Evolutionary conservation across 495 filamentous ascomycete species (phyloP).

Genomic region (Aspergillus coremiiformis): DNA sequence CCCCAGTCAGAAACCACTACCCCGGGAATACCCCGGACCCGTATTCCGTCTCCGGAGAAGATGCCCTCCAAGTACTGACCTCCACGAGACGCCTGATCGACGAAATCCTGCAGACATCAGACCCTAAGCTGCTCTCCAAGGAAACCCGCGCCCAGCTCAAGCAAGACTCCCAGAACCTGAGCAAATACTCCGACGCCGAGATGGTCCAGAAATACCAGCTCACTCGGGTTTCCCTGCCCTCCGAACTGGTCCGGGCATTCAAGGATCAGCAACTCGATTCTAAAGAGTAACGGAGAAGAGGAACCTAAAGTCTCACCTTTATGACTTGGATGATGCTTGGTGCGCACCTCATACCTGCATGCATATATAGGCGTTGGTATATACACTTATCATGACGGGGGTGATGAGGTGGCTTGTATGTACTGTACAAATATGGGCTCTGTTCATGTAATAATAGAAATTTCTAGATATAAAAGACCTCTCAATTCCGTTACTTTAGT

Average conservation of each 20-base stretch:
- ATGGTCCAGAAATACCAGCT: conserved; percentile 10
- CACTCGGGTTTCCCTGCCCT: conserved; percentile 17
- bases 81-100: conserved; percentile 25
- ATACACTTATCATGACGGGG: neutral
- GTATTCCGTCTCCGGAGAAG: conserved; percentile 8
- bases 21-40: neutral
- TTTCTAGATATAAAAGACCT: neutral
- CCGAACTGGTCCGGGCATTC: conserved; percentile 17
- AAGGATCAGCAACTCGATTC: conserved; percentile 1
- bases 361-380: conserved; percentile 17
- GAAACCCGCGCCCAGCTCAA: conserved; percentile 17
- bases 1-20: neutral
- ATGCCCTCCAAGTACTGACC: conserved; percentile 21
- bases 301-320: neutral
- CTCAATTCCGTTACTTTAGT: neutral
- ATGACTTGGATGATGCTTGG: neutral
- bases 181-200: conserved; percentile 26
- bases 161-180: conserved; percentile 21
- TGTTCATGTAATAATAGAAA: neutral
- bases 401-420: neutral
- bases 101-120: conserved; percentile 20
- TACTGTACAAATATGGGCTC: neutral
- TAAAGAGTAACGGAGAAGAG: neutral
- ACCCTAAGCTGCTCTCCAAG: conserved; percentile 22
- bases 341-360: neutral